Evolutionary conservation across 208 protist species (phyloP).

Genomic region (Naegleria fowleri): DNA sequence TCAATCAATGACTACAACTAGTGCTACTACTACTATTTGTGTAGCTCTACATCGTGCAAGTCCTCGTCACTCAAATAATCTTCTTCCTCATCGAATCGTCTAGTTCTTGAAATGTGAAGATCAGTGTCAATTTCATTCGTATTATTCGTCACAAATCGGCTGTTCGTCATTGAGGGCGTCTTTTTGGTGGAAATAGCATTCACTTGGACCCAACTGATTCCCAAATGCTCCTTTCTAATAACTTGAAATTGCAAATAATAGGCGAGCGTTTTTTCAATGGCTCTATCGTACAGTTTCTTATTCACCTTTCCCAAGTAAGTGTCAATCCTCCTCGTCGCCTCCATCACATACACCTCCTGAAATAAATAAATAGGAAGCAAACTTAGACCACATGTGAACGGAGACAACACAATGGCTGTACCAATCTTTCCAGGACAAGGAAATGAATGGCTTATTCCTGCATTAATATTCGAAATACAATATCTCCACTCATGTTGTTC

Average conservation of each 20-base stretch:
- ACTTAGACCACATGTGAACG: not conserved
- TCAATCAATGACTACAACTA: too few relatives aligned
- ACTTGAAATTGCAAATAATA: not conserved
- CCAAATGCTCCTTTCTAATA: not conserved
- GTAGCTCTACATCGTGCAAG: too few relatives aligned
- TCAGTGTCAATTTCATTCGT: too few relatives aligned
- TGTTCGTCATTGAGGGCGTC: too few relatives aligned
- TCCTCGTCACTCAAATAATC: too few relatives aligned
- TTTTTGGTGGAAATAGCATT: not conserved
- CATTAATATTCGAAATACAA: not conserved
- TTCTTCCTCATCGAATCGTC: too few relatives aligned
- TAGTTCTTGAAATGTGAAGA: too few relatives aligned
- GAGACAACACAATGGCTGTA: not conserved
- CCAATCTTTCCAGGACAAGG: not conserved
- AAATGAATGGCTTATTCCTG: not conserved
- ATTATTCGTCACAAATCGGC: too few relatives aligned
- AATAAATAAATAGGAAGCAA: not conserved
- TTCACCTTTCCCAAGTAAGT: not conserved
- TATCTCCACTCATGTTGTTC: constrained; percentile 6
- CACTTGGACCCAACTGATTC: not conserved
- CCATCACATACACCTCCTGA: not conserved
- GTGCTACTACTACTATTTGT: too few relatives aligned
- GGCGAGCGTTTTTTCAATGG: not conserved
- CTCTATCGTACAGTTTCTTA: not conserved
- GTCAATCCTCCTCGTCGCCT: not conserved